A percentile compares a stretch with the other conserved stretches of the same genome.
These are phyloP conservation scores for Dryadomyces sulphureus DNA, from an alignment of 2,329 filamentous ascomycete genomes.

Conservation along the genomic window DNA sequence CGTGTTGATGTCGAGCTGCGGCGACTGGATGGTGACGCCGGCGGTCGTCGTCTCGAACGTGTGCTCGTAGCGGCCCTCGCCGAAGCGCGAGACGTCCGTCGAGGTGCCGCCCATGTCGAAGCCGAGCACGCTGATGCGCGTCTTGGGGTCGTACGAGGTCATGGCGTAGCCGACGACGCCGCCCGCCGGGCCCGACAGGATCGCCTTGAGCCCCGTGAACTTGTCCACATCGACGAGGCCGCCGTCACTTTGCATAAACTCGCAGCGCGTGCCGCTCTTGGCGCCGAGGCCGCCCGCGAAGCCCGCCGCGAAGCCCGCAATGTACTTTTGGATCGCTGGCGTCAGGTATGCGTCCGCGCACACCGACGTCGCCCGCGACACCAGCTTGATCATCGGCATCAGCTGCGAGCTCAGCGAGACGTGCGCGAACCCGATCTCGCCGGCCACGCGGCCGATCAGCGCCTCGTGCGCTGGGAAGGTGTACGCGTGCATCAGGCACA, in stretches of 20 bases:
- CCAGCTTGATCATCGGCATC: constrained; percentile 52
- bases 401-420: constrained; percentile 2
- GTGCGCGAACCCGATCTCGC: constrained; percentile 1
- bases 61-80: constrained; percentile 42
- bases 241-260: constrained; percentile 56
- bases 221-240: constrained; percentile 11
- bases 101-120: constrained; percentile 84
- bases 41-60: constrained; percentile 55
- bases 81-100: constrained; percentile 80
- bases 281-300: constrained; percentile 43
- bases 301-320: constrained; percentile 48
- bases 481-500: constrained; percentile 17
- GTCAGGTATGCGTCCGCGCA: constrained; percentile 65
- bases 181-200: constrained; percentile 55
- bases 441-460: constrained; percentile 20
- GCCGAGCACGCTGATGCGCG: constrained; percentile 54
- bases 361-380: constrained; percentile 53
- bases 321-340: constrained; percentile 56
- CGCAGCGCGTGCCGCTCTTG: constrained; percentile 41
- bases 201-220: constrained; percentile 30
- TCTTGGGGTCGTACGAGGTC: constrained; percentile 55
- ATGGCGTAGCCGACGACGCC: constrained; percentile 60
- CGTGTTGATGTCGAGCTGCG: constrained; percentile 87
- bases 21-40: constrained; percentile 79
- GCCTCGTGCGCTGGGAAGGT: constrained; percentile 10